These are phyloP conservation scores for Xylaria cubensis DNA, from an alignment of 495 filamentous ascomycete genomes.

Conservation along the genomic window DNA sequence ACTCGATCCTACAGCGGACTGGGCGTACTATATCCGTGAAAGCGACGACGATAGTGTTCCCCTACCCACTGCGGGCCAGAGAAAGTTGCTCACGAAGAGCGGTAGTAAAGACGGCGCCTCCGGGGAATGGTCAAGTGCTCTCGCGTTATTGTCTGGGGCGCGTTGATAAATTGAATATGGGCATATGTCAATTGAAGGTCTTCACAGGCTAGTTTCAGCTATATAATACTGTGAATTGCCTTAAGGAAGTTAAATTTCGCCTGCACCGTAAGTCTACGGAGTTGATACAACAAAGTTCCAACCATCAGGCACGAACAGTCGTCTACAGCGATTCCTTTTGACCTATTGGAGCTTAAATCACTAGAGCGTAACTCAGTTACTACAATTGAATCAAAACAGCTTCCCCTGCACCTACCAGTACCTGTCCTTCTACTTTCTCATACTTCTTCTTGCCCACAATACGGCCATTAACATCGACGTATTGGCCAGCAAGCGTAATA, in stretches of 20 bases:
- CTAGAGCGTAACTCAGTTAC: too few relatives aligned
- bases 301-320: too few relatives aligned
- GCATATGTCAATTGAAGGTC: background rate
- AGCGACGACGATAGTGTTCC: constrained; percentile 20
- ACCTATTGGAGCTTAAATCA: too few relatives aligned
- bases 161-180: background rate
- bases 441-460: too few relatives aligned
- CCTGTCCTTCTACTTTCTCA: too few relatives aligned
- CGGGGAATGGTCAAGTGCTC: constrained; percentile 5
- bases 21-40: constrained; percentile 37
- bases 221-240: background rate
- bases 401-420: too few relatives aligned
- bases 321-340: too few relatives aligned
- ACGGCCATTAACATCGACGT: too few relatives aligned
- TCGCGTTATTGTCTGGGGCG: background rate
- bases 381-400: too few relatives aligned
- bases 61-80: constrained; percentile 21
- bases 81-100: constrained; percentile 30
- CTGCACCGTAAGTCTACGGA: too few relatives aligned
- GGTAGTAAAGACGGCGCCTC: background rate
- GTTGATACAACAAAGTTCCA: too few relatives aligned
- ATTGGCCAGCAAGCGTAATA: too few relatives aligned
- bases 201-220: background rate
- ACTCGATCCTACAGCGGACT: constrained; percentile 34
- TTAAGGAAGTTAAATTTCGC: background rate